Evolutionary conservation across 106 monocot species (phyloP), one percentile per base, ranked within the genome.

Genomic region (Hemerocallis citrina): DNA sequence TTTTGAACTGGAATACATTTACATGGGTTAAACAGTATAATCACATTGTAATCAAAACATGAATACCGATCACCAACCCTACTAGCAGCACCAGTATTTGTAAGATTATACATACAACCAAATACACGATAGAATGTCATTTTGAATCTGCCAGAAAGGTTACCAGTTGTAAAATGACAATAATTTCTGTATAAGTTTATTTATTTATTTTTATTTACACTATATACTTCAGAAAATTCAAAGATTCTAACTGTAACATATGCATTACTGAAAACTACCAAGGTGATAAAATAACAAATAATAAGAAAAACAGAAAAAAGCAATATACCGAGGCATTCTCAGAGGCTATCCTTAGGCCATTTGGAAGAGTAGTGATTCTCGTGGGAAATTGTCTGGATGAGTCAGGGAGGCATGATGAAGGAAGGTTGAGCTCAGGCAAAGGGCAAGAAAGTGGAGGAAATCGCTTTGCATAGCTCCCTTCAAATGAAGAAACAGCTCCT

Each of bases 331-430:
- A 59, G 6, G 76, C 68, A 68, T 85, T 71, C 58, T 91, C 85
- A 31, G 90, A 85, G 50, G 85, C 90, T 55, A 91, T 68, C 58
- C 50, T 79, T 11, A 91, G 57, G 38, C 90, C 90, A 69, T 91
- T 91, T 34, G 79, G 79, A 63, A 91, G 85, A 7, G 68, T 73
- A 3, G 90, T 91, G 17, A 91, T 68, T 57, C 71, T 76, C 1
- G 90, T 91, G 36, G 82, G 74, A 44, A 65, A 42, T 24, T 15
- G 49, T 59, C 66, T 65, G 23, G 56, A 24, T 23, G 22, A 43
- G 31, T 82, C 79, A 2, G 73, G 56, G 25, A 85, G 52, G 52
- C 1, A 59, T 0, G 47, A 34, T 0, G 47, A 34, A 51, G 85
- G 82, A 45, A 73, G 38, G 52, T 72, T 71, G 24, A 91, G 28